Evolutionary conservation across 352 stramenopile genomes (phyloP), one percentile per base, ranked within the genome.

Genomic region (Pythium oligandrum): DNA sequence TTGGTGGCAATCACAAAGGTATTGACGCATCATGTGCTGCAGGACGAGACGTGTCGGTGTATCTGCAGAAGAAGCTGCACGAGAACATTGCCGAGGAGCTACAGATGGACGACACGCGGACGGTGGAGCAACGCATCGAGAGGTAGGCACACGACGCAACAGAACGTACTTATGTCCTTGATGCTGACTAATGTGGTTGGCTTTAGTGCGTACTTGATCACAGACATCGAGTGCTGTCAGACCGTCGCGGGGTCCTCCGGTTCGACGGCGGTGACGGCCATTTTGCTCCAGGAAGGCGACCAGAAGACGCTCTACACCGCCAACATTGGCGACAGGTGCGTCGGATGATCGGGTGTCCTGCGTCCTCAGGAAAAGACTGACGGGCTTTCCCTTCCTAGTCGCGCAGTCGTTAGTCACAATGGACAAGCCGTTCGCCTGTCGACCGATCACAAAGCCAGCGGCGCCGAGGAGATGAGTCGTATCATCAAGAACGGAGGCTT

Each of bases 251-350:
- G 69, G 0, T 78, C 66, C 2, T 66, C 76, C 9, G 83, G 83
- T 0, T 83, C 82, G 10, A 90, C 82, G 3, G 78, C 76, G 3
- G 76, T 88, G 10, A 75, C 69, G 4, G 76, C 75, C 4, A 6
- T 90, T 37, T 30, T 88, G 30, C 43, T 89, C 3, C 55, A 79
- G n/a, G 54, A 85, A 6, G 55, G 68, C 34, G 48, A 55, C 9
- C 26, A 55, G n/a, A 73, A 42, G 12, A 70, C 57, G 30, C 68
- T 91, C 2, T 88, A 88, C 43, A 66, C 73, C 4, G 64, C 76
- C 17, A 93, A 93, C 58, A 75, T 85, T 48, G 83, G 80, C 38
- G 80, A 93, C 64, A 93, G 80, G 80, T 91, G 32, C 30, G 54
- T 64, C 17, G 17, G 17, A 26, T 0, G 17, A 26, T 26, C 17